Evolutionary conservation across 2,329 filamentous ascomycete genomes (phyloP).

Genomic region (Herpotrichia juniperi): DNA sequence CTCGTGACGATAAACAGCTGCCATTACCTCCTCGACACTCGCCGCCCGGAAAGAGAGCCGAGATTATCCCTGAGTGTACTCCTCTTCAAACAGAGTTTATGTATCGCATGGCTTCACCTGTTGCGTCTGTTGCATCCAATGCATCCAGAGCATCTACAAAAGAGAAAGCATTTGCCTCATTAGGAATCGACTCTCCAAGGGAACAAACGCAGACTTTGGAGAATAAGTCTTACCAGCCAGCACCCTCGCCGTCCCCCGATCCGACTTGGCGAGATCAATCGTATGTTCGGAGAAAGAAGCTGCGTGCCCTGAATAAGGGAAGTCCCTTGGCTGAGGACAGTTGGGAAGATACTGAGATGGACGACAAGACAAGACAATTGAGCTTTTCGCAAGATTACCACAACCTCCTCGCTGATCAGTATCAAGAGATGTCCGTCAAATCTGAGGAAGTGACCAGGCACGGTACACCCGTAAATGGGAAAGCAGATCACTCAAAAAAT

Average conservation of each 20-base stretch:
- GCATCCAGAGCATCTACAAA: conserved; percentile 24
- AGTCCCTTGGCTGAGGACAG: conserved; percentile 19
- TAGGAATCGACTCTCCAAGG: conserved; percentile 19
- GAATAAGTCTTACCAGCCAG: neutral
- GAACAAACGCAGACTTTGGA: conserved; percentile 6
- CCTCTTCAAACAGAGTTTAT: neutral
- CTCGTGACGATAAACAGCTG: neutral
- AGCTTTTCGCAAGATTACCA: conserved; percentile 41
- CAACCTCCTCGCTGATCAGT: conserved; percentile 29
- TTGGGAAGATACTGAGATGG: conserved; percentile 23
- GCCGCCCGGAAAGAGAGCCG: neutral
- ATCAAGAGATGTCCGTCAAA: conserved; percentile 20
- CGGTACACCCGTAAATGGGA: neutral
- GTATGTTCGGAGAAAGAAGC: conserved; percentile 19
- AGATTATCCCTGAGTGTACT: neutral
- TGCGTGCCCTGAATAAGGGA: conserved; percentile 17
- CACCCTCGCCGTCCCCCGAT: neutral
- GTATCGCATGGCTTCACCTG: conserved; percentile 3
- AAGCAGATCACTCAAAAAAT: neutral
- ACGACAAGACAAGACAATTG: conserved; percentile 26
- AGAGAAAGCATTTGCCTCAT: conserved; percentile 28
- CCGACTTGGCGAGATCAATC: conserved; percentile 4
- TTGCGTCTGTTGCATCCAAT: conserved; percentile 9
- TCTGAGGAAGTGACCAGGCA: conserved; percentile 12
- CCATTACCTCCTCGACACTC: neutral